Conservation (phyloP, 2,329 filamentous ascomycete genomes). For the Hymenoscyphus infarciens region DNA sequence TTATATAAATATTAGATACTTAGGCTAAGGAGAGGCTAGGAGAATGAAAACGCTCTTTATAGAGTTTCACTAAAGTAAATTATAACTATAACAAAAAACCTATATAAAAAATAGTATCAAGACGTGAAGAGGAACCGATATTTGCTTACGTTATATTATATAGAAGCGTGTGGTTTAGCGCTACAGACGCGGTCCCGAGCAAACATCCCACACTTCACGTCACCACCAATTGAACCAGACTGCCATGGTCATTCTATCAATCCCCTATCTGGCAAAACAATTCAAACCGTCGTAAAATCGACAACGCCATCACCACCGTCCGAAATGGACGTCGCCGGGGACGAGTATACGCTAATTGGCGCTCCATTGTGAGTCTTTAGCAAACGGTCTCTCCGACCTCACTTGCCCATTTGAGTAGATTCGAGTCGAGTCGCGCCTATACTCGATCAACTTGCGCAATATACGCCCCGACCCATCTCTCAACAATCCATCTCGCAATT, state of each 20-base stretch:
- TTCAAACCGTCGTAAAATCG: neutral
- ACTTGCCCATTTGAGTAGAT: neutral
- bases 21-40: too few species aligned
- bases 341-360: neutral
- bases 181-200: too few species aligned
- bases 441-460: neutral
- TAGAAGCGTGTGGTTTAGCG: too few species aligned
- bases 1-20: too few species aligned
- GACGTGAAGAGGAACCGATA: too few species aligned
- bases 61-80: too few species aligned
- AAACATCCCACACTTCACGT: neutral
- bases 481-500: neutral
- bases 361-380: neutral
- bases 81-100: too few species aligned
- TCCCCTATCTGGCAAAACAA: neutral
- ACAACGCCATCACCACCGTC: neutral
- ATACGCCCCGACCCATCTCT: neutral
- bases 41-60: too few species aligned
- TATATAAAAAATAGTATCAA: too few species aligned
- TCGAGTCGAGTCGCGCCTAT: neutral
- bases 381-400: neutral
- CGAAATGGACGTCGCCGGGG: neutral
- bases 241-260: neutral
- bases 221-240: neutral
- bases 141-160: too few species aligned